Percentiles rank a stretch among this genome's conserved stretches.
These are phyloP conservation scores for Cordyceps militaris DNA, from an alignment of 2,329 filamentous ascomycete species.

Conservation along the genomic window DNA sequence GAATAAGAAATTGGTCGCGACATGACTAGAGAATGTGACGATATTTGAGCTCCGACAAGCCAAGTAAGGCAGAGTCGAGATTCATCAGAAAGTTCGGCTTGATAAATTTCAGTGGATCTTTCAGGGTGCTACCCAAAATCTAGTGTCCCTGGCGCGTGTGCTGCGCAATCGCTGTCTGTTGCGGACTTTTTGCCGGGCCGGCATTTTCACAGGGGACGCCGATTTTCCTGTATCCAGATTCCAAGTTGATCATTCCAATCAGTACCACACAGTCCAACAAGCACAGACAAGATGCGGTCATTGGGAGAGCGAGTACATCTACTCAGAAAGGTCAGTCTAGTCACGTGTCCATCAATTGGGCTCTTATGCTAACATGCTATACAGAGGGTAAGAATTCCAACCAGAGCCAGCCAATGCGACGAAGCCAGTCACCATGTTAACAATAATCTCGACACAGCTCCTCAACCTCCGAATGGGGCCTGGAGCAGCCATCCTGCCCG, in stretches of 20 bases:
- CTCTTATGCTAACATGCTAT: neutral
- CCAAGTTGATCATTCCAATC: neutral
- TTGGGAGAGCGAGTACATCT: conserved; percentile 65
- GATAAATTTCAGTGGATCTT: conserved; percentile 10
- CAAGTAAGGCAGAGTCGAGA: too few species aligned
- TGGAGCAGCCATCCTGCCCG: conserved; percentile 74
- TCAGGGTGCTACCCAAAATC: neutral
- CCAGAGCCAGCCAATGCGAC: conserved; percentile 15
- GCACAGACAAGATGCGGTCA: conserved; percentile 29
- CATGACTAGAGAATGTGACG: neutral
- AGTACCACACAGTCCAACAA: neutral
- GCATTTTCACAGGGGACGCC: conserved; percentile 20
- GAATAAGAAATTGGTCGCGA: neutral
- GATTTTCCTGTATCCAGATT: neutral
- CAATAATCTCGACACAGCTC: conserved; percentile 45
- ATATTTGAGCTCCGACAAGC: neutral
- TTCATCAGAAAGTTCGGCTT: neutral
- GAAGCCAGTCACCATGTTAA: conserved; percentile 16
- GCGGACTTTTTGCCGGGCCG: conserved; percentile 21
- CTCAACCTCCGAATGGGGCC: conserved; percentile 71
- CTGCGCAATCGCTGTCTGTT: neutral
- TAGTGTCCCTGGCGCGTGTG: conserved; percentile 1
- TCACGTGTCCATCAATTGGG: conserved; percentile 29
- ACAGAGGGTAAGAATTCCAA: conserved; percentile 12
- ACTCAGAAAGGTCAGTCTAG: conserved; percentile 54